Evolutionary conservation across 768 basidiomycete genomes (phyloP).

Genomic region (Leccinum variicolor): DNA sequence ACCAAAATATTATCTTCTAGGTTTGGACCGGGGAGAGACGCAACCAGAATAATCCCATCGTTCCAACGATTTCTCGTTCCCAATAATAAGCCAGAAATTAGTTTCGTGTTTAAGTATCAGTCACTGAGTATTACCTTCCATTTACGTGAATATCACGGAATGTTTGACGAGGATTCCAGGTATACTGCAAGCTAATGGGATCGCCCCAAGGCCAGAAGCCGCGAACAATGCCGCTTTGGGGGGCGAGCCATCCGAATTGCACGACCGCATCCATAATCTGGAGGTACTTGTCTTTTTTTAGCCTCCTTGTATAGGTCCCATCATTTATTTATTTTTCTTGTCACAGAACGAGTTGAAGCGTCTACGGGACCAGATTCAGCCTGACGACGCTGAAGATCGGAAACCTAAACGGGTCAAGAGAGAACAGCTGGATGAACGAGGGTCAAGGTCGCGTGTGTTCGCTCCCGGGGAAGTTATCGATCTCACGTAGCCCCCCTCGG

Average conservation of each 20-base stretch:
- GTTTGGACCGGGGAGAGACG: slow-evolving; percentile 8
- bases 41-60: rapidly evolving
- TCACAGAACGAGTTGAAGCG: slow-evolving; percentile 14
- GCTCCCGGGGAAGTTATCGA: slow-evolving; percentile 13
- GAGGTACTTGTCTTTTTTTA: slow-evolving; percentile 2
- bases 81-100: slow-evolving; percentile 2
- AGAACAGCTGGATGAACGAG: background rate
- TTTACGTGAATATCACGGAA: background rate
- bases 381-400: background rate
- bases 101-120: slow-evolving; percentile 21
- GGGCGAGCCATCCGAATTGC: background rate
- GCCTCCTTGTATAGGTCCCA: background rate
- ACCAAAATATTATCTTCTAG: slow-evolving; percentile 2
- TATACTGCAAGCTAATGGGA: slow-evolving; percentile 17
- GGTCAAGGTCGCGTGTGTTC: background rate
- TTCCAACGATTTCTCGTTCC: background rate
- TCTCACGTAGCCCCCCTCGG: slow-evolving; percentile 11
- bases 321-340: background rate
- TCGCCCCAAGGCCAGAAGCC: slow-evolving; percentile 7
- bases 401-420: slow-evolving; percentile 19
- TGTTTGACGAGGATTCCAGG: slow-evolving; percentile 2
- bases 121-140: slow-evolving; percentile 11
- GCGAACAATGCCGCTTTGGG: background rate
- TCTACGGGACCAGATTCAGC: slow-evolving; percentile 8
- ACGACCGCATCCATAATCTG: slow-evolving; percentile 1